Evolutionary conservation across 306 rosid genomes (phyloP), one percentile per base, ranked within the genome.

Genomic region (Begonia loranthoides): DNA sequence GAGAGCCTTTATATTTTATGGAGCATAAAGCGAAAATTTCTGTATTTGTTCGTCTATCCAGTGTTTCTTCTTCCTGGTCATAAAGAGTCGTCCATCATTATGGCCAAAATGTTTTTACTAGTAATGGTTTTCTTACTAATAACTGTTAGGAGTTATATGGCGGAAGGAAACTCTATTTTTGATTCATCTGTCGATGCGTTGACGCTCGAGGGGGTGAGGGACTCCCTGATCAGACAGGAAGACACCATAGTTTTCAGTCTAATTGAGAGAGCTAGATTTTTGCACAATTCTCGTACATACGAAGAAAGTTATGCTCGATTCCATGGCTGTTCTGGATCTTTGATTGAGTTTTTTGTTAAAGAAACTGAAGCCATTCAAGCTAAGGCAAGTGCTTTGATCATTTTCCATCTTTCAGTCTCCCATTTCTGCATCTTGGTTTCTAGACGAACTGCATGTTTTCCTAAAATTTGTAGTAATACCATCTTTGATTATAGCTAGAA

Each of bases 191-290:
- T 51, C 0, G 41, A 68, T 44, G 52, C 17, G 2, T 65, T 74
- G 67, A 78, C 87, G 13, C 79, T 92, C 0, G 79, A 71, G 6
- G 60, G 77, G 0, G 69, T 92, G 36, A 80, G 99, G 53, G 71
- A 83, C 24, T 64, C 68, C 51, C 55, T 92, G 83, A 34, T 74
- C 38, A 76, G 77, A 56, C 87, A 83, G 76, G 99, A 92, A 66
- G 94, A 92, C 59, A 74, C 80, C 10, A 86, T 92, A 14, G 19
- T 92, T 22, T 86, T 65, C 60, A 66, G 72, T 61, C 75, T 92
- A 55, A 74, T 92, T 12, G 80, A 92, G 54, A 73, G 99, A 65
- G 88, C 96, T 0, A 77, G 60, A 52, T 83, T 76, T 39, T 86
- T 88, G 10, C 10, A 58, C 19, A 92, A 92, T 66, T 58, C 77